phyloP scores from a whole-genome alignment of 495 filamentous ascomycete genomes.

The Pyrenula massariospora region DNA sequence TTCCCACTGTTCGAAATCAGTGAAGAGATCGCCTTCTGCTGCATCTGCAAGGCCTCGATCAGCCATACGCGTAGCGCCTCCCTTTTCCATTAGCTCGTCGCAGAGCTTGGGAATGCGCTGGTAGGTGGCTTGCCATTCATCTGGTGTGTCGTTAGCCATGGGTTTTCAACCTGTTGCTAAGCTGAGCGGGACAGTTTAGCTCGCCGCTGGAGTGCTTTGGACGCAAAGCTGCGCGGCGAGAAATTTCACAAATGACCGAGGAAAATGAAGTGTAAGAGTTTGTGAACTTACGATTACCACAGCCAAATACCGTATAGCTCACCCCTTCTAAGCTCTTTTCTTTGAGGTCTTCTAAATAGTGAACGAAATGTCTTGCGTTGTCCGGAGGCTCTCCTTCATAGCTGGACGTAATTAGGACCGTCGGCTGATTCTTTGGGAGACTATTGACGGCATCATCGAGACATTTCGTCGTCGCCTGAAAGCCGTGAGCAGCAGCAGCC shows the following conservation, averaged over 20 bases:
- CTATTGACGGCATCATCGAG: conserved; percentile 52
- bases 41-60: conserved; percentile 49
- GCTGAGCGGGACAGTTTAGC: too few relatives aligned
- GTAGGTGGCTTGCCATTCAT: conserved; percentile 54
- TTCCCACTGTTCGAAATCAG: conserved; percentile 61
- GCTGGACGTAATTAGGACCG: conserved; percentile 56
- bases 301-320: conserved; percentile 54
- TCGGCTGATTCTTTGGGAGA: conserved; percentile 48
- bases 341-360: conserved; percentile 47
- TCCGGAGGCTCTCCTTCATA: conserved; percentile 70
- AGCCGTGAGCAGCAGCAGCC: conserved; percentile 47
- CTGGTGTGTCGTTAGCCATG: background rate
- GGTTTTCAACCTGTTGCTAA: background rate
- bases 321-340: conserved; percentile 37
- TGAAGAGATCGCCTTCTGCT: conserved; percentile 52
- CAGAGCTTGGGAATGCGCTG: conserved; percentile 58
- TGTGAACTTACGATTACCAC: conserved; percentile 21
- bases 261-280: background rate
- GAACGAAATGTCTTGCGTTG: conserved; percentile 57
- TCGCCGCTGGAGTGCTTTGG: too few relatives aligned
- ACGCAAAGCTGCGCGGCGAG: too few relatives aligned
- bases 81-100: conserved; percentile 34
- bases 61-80: conserved; percentile 42
- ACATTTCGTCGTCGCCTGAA: conserved; percentile 37
- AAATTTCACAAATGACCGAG: too few relatives aligned